Base-by-base conservation (phyloP, 306 rosid genomes). In the Glycine soja region DNA sequence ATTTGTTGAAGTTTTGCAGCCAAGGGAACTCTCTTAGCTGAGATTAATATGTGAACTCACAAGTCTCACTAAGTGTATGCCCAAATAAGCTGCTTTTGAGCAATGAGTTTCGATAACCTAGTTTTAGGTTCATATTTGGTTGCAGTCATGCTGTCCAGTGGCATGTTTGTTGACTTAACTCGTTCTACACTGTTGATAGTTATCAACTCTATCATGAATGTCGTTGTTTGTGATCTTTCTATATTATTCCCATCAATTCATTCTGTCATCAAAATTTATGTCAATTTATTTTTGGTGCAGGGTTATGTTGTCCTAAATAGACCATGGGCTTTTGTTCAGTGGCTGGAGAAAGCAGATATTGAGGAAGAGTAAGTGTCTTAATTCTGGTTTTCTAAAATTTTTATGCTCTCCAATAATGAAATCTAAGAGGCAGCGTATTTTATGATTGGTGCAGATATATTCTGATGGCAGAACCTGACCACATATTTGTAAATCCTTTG, bases 321-420 rank as follows among this genome's bases (percentile, higher is more conserved):
- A 86, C 98, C 98, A 10, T 94, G 98, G 98, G 98, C 98, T 72
- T 94, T 94, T 86, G 94, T 94, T 81, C 98, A 94, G 76, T 94
- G 98, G 98, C 91, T 94, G 78, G 97, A 92, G 88, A 91, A 90
- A 87, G 97, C 93, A 75, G 78, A 61, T n/a, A 90, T 94, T 47
- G 90, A 91, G 72, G 98, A 94, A 90, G 93, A 94, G 97, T 94
- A 74, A 79, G 94, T 81, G 16, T 32, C 42, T 54, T 54, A 48
- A 50, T 70, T 64, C 16, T 18, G 40, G 30, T 70, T 70, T 79
- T 69, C 63, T 70, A 24, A 56, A 11, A 54, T 48, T 75, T 57
- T 66, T 19, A 51, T 30, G 53, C 61, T 46, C 48, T 46, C 15
- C 16, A 64, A 30, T 47, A 85, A 83, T 80, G 82, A 76, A 85